A percentile compares a stretch with the other conserved stretches of the same genome.
Conservation (phyloP, 192 early-diverging fungal species). For the Coemansia sp. region DNA sequence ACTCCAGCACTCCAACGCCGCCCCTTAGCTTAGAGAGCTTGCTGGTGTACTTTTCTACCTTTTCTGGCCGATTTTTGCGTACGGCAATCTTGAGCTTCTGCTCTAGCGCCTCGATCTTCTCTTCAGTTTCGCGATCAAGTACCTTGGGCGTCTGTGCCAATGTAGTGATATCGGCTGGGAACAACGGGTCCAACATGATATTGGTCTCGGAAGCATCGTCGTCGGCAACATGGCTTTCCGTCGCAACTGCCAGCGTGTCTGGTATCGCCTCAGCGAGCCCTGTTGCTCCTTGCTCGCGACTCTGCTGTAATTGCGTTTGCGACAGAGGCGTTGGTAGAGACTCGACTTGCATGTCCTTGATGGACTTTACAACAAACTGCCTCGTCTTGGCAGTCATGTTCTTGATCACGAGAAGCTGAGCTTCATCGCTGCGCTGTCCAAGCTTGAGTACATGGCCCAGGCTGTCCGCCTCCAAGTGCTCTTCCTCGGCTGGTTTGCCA, state of each 20-base stretch:
- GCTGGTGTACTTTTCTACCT: conserved; percentile 78
- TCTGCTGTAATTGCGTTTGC: neutral
- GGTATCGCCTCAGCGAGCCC: neutral
- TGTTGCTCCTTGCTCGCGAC: neutral
- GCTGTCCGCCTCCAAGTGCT: neutral
- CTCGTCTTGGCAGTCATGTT: conserved; percentile 84
- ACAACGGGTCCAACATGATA: conserved; percentile 27
- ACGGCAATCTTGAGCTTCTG: conserved; percentile 97
- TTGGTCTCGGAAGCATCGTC: neutral
- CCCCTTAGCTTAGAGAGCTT: conserved; percentile 69
- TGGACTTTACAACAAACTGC: conserved; percentile 59
- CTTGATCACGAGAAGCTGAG: conserved; percentile 70
- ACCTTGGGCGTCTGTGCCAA: conserved; percentile 9
- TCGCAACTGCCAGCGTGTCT: neutral
- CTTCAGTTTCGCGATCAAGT: conserved; percentile 68
- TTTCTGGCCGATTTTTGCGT: conserved; percentile 85
- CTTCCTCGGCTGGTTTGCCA: conserved; percentile 45
- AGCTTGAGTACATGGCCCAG: conserved; percentile 52
- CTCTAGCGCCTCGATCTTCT: conserved; percentile 94
- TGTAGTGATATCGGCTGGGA: conserved; percentile 23
- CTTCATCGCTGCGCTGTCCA: conserved; percentile 55
- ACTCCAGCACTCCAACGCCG: neutral
- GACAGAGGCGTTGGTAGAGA: neutral
- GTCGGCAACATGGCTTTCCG: neutral
- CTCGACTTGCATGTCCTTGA: neutral